Base-by-base conservation (phyloP, 331 rosid species). In the Quercus phellos region DNA sequence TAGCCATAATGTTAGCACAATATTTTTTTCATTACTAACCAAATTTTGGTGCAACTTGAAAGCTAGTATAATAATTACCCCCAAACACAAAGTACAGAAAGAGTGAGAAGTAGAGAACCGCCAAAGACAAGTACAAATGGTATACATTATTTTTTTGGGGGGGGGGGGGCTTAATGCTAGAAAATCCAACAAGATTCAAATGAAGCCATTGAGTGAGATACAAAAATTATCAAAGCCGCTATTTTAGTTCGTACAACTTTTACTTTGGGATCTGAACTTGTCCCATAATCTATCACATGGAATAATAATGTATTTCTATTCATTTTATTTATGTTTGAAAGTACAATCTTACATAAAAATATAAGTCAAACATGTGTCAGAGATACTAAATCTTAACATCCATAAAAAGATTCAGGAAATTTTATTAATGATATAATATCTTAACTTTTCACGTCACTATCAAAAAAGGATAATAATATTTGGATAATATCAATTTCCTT, bases 391-490 rank as follows among this genome's bases (percentile, higher is more conserved):
- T 46, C 4, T 38, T 2, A 38, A 8, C 0, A 38, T 38, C 0
- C 1, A 46, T 12, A 12, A 3, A 0, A 50, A 4, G 18, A 0
- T 3, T 2, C 0, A 2, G 7, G 43, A 32, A 22, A 38, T 78
- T 58, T 6, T 72, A 0, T 38, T 0, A 14, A 1, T 35, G 42
- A 2, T 14, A 0, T 0, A 0, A 19, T 8, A 27, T 4, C 4
- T 16, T 0, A 17, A 54, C 19, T 19, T 22, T 34, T 0, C 0
- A 0, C n/a, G 2, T 72, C 3, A 5, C 0, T 0, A 1, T n/a
- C 9, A 17, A 26, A 22, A 70, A 43, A 19, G 1, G 5, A 43
- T 21, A 18, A 38, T 8, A 8, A 8, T 38, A 2, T 8, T 58
- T 2, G 0, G n/a, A 21, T 63, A 46, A 38, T 0, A 0, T 3